A percentile compares a stretch with the other conserved stretches of the same genome.
These are phyloP conservation scores for Ophiostoma sp. DNA, from an alignment of 2,329 filamentous ascomycete genomes.

Conservation along the genomic window DNA sequence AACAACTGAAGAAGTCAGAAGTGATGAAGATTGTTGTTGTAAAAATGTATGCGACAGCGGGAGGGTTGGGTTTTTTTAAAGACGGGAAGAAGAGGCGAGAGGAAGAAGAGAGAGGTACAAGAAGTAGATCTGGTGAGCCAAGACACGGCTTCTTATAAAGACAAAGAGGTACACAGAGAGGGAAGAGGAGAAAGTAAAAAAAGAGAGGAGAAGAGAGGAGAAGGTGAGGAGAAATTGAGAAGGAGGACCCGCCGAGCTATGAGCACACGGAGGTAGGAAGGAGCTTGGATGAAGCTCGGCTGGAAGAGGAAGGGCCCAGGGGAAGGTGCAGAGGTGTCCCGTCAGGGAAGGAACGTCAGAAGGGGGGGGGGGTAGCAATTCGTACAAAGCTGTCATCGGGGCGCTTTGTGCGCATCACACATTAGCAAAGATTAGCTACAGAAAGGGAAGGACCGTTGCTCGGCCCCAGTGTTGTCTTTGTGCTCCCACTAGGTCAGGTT, in stretches of 20 bases:
- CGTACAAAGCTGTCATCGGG: not conserved
- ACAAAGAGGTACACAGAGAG: slow-evolving; percentile 21
- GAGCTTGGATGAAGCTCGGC: not conserved
- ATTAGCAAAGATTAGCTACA: not conserved
- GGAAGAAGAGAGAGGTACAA: not conserved
- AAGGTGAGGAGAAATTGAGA: not conserved
- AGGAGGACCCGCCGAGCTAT: not conserved
- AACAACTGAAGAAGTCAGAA: too few relatives aligned
- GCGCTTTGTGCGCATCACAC: not conserved
- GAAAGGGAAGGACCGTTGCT: not conserved
- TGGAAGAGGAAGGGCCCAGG: not conserved
- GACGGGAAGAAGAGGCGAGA: not conserved
- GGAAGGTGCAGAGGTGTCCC: not conserved
- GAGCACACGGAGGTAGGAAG: not conserved
- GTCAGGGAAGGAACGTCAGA: not conserved
- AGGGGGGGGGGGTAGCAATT: not conserved
- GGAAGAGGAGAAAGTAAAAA: not conserved
- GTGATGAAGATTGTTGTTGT: not conserved
- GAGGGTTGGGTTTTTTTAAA: not conserved
- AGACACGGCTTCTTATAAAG: slow-evolving; percentile 22
- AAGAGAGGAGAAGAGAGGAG: not conserved
- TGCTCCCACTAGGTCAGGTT: not conserved
- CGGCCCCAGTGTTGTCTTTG: not conserved
- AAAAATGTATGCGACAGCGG: not conserved
- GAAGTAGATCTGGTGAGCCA: not conserved